Conservation (phyloP, 306 rosid genomes). For the Vigna radiata region DNA sequence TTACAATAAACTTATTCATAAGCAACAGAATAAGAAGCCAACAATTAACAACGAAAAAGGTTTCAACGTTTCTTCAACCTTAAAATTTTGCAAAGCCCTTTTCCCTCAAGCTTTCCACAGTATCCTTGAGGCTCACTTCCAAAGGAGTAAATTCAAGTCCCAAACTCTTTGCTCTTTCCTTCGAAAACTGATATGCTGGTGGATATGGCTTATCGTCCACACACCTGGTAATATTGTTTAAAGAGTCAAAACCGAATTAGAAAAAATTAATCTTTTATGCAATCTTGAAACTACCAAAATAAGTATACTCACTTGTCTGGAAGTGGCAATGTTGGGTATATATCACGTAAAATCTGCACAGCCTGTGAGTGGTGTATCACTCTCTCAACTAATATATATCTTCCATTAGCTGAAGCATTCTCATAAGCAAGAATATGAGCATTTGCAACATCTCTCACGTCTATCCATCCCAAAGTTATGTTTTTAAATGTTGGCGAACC, state of each 20-base stretch:
- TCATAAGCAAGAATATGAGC: constrained; percentile 80
- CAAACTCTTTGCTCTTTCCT: constrained; percentile 71
- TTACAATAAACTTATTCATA: not conserved
- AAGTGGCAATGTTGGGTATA: constrained; percentile 60
- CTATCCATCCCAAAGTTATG: constrained; percentile 59
- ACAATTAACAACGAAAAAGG: constrained; percentile 9
- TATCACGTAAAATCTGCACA: constrained; percentile 51
- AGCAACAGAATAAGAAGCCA: constrained; percentile 16
- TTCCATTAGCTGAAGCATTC: constrained; percentile 70
- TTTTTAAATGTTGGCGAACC: constrained; percentile 67
- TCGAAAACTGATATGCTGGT: constrained; percentile 64
- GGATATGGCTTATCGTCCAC: constrained; percentile 60
- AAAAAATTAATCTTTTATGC: not conserved
- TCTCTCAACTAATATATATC: constrained; percentile 64
- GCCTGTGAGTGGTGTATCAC: constrained; percentile 58
- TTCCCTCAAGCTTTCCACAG: constrained; percentile 75
- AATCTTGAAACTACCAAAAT: not conserved
- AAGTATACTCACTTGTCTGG: constrained; percentile 61
- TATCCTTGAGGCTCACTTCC: constrained; percentile 69
- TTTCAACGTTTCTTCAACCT: not conserved
- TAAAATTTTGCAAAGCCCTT: constrained; percentile 31
- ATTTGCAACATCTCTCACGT: constrained; percentile 76
- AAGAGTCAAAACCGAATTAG: constrained; percentile 5
- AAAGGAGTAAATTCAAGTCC: constrained; percentile 73
- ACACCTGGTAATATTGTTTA: constrained; percentile 55